Conservation (phyloP, 2,329 filamentous ascomycete species). For the Ceratocystis huliohia region DNA sequence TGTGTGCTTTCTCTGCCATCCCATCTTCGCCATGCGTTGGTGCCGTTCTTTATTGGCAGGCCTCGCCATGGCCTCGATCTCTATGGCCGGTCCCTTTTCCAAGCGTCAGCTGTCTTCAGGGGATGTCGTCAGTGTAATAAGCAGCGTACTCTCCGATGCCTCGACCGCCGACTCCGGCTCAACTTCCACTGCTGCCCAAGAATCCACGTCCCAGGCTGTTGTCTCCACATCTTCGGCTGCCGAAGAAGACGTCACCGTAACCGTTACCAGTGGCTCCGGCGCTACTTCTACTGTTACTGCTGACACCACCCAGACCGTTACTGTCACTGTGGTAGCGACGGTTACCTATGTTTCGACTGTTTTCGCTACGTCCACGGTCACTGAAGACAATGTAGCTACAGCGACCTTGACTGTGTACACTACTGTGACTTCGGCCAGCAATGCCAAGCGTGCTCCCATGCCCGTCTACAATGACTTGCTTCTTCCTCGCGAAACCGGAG, state of each 20-base stretch:
- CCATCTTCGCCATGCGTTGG: slow-evolving; percentile 17
- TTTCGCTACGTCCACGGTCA: slow-evolving; percentile 31
- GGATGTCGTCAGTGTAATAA: neutral
- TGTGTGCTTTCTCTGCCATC: neutral
- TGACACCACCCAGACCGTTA: slow-evolving; percentile 25
- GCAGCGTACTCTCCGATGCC: neutral
- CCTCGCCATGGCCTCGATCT: slow-evolving; percentile 13
- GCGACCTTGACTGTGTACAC: slow-evolving; percentile 29
- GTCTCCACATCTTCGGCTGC: neutral
- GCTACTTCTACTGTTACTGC: slow-evolving; percentile 20
- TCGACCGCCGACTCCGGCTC: neutral
- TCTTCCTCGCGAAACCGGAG: slow-evolving; percentile 25
- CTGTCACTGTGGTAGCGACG: slow-evolving; percentile 26
- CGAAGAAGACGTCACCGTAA: slow-evolving; percentile 22
- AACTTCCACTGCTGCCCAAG: neutral
- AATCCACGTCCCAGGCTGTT: slow-evolving; percentile 8
- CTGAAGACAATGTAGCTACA: slow-evolving; percentile 28
- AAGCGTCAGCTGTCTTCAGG: slow-evolving; percentile 10
- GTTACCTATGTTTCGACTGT: slow-evolving; percentile 30
- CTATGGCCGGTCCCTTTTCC: slow-evolving; percentile 13
- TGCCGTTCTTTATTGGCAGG: slow-evolving; percentile 14
- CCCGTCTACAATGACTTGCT: slow-evolving; percentile 20
- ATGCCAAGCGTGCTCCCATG: slow-evolving; percentile 27
- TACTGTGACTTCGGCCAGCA: slow-evolving; percentile 27
- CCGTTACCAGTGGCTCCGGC: slow-evolving; percentile 13